Evolutionary conservation across 2,329 filamentous ascomycete species (phyloP).

Genomic region (Arthrobotrys entomopaga): DNA sequence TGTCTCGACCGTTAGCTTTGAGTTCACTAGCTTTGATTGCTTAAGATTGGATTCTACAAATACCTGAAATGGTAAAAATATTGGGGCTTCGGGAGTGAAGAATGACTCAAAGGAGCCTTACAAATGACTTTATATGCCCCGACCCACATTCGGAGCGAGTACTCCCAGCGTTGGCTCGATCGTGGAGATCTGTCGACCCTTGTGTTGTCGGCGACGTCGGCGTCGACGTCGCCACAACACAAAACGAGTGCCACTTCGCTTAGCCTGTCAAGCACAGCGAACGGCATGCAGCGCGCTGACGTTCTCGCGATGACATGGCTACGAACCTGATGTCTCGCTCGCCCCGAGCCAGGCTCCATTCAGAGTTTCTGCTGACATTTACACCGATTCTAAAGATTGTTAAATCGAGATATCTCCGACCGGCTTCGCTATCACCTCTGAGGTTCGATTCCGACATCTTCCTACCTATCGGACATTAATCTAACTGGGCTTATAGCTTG

Average conservation of each 20-base stretch:
- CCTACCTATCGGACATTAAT: slow-evolving; percentile 16
- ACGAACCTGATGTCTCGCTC: background rate
- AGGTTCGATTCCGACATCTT: slow-evolving; percentile 2
- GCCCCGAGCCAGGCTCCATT: too few relatives aligned
- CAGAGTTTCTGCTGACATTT: too few relatives aligned
- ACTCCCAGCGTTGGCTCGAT: background rate
- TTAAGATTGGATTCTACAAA: too few relatives aligned
- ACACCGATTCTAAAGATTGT: background rate
- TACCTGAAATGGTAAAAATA: too few relatives aligned
- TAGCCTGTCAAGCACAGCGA: background rate
- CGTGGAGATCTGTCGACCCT: slow-evolving; percentile 8
- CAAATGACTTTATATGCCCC: too few relatives aligned
- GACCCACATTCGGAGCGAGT: too few relatives aligned
- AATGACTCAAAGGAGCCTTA: too few relatives aligned
- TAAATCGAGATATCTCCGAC: background rate
- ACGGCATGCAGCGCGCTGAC: background rate
- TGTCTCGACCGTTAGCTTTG: too few relatives aligned
- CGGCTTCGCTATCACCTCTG: slow-evolving; percentile 1
- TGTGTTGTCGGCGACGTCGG: background rate
- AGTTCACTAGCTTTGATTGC: too few relatives aligned
- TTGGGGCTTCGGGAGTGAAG: too few relatives aligned
- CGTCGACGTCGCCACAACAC: background rate
- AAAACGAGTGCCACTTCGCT: background rate
- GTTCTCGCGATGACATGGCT: background rate
- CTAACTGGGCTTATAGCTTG: slow-evolving; percentile 6